Evolutionary conservation across 108 stramenopile genomes (phyloP), one percentile per base, ranked within the genome.

Genomic region (Cyclotella distinguenda): DNA sequence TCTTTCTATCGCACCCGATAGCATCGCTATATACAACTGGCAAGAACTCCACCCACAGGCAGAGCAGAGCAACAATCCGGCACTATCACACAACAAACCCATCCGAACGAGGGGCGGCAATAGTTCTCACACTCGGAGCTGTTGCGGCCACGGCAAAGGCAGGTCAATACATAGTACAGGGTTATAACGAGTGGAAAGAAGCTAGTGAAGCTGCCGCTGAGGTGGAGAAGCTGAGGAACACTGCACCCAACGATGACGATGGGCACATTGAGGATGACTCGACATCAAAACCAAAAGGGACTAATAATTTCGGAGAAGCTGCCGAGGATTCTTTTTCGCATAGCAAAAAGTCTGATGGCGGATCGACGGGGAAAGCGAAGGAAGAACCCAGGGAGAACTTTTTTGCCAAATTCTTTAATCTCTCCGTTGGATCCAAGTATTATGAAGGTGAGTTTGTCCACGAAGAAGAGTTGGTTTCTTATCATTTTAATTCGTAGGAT

Each of bases 371-470:
- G 0, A 69, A 60, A n/a, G 58, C 27, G 25, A 81, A 78, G 31
- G 23, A 48, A 23, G 18, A 3, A 6, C 22, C 23, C 47, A 64
- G 88, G 43, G 84, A 86, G 52, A 95, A 94, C 60, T 60, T 94
- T 56, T 94, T 94, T 69, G 68, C 77, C 42, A 78, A 86, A 62
- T 90, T 84, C 80, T 93, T 93, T 62, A 82, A 81, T 54, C 82
- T 89, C 23, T 84, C 77, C 0, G 89, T 89, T 23, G 88, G 88
- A 8, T 65, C 86, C 32, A 91, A 96, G 45, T 93, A 85, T 74
- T 99, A 99, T 80, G 96, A 99, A 60, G 98, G 98, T 15, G 36
- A 58, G 59, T 46, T 16, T 25, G 16, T 21, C 19, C 30, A 28
- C 36, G 38, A 25, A 25, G 25, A 13, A 16, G 25, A 42, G 2